Percentiles rank a stretch among this genome's conserved stretches.
These are phyloP conservation scores for Penicillium sp. DNA, from an alignment of 2,329 filamentous ascomycete genomes.

Conservation along the genomic window DNA sequence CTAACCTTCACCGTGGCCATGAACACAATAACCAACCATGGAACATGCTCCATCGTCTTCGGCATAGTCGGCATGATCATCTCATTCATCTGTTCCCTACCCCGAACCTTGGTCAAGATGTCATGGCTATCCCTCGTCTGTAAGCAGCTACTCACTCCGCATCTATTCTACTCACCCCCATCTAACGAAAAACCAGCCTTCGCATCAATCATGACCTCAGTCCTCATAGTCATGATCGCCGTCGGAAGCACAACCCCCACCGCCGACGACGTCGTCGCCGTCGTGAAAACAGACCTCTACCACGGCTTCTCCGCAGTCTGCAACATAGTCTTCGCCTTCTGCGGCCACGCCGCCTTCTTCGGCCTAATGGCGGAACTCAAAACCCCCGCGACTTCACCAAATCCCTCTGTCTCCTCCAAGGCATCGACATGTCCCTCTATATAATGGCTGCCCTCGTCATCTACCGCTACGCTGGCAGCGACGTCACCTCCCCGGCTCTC, in stretches of 20 bases:
- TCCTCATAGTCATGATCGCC: slow-evolving; percentile 63
- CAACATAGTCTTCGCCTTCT: slow-evolving; percentile 70
- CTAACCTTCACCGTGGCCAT: slow-evolving; percentile 67
- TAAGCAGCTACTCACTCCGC: slow-evolving; percentile 10
- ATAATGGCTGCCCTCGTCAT: slow-evolving; percentile 63
- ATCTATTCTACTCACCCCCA: not conserved
- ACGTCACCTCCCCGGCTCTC: slow-evolving; percentile 63
- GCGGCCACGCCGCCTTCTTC: slow-evolving; percentile 67
- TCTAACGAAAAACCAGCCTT: slow-evolving; percentile 49
- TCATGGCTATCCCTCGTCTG: slow-evolving; percentile 60
- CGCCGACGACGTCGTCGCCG: slow-evolving; percentile 32
- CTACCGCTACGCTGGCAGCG: slow-evolving; percentile 62
- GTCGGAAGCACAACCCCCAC: slow-evolving; percentile 54
- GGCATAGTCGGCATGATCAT: slow-evolving; percentile 57
- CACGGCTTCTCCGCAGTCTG: slow-evolving; percentile 59
- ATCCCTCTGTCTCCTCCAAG: slow-evolving; percentile 60
- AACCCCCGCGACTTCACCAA: slow-evolving; percentile 59
- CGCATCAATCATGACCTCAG: slow-evolving; percentile 59
- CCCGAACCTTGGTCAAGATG: slow-evolving; percentile 60
- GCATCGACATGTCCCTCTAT: slow-evolving; percentile 59
- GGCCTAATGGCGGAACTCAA: slow-evolving; percentile 62
- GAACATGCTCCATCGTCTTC: slow-evolving; percentile 62
- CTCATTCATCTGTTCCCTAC: slow-evolving; percentile 58
- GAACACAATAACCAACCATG: slow-evolving; percentile 60
- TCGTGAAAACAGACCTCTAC: slow-evolving; percentile 47